Evolutionary conservation across 179 eudicot genomes (phyloP), one percentile per base, ranked within the genome.

Genomic region (Gypsophila paniculata): DNA sequence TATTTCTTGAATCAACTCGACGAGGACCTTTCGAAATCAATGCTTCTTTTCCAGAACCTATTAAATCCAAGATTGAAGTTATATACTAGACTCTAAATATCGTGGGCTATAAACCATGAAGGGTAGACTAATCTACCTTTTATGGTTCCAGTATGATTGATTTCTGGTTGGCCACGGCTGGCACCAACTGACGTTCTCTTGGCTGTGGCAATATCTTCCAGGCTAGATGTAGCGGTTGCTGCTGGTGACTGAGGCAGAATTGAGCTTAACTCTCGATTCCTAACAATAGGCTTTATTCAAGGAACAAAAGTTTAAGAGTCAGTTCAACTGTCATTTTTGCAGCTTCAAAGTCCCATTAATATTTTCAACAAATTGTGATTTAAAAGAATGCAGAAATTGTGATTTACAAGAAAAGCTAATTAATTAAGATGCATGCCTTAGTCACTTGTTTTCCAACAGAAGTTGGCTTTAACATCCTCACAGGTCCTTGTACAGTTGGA

Each of bases 111-210:
- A 8, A 34, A 38, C 39, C 29, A 75, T 44, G 13, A 61, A 67
- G 38, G 68, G 59, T 29, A 69, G 51, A 65, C 6, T 46, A 26
- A 49, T 21, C 48, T 68, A 79, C 84, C 68, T 68, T 68, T 87
- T 68, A 77, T 53, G 74, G 51, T 85, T 84, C 82, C 85, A 62
- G 78, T 52, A 62, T 71, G 81, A 60, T 75, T 74, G 64, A 23
- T 61, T 71, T 85, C 92, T 32, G 68, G 44, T 81, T 87, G 85
- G 72, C 69, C 77, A 48, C 76, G 87, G 54, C 78, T 72, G 64
- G 79, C 76, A 71, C 77, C 76, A 59, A 82, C 52, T 51, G 90
- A 81, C 53, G 83, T 83, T 69, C 82, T 84, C 79, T 90, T 88
- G 65, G 71, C 77, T 69, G 89, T 57, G 57, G 77, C 66, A 65